Percentiles rank a stretch among this genome's conserved stretches.
phyloP scores from a whole-genome alignment of 202 grass and related monocot species.

The Panicum hallii region DNA sequence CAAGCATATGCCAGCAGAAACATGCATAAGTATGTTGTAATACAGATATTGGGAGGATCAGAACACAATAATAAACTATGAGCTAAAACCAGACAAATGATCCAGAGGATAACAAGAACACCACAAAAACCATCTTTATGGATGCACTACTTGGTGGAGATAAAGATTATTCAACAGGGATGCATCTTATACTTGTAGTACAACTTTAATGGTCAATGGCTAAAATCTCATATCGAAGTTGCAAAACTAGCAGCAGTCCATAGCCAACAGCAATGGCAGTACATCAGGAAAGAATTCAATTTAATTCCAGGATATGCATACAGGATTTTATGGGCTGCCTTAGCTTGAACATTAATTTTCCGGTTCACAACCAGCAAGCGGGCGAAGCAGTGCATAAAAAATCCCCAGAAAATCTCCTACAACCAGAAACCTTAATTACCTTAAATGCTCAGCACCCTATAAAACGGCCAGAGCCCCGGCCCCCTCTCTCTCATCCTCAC shows the following conservation, averaged over 20 bases:
- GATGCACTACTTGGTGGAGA: not conserved
- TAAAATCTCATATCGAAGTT: not conserved
- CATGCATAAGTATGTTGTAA: not conserved
- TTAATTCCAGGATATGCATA: conserved; percentile 4
- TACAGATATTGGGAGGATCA: not conserved
- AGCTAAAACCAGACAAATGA: not conserved
- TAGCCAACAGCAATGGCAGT: not conserved
- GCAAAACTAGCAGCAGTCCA: not conserved
- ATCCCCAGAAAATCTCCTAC: conserved; percentile 1
- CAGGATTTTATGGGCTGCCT: not conserved
- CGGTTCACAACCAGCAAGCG: not conserved
- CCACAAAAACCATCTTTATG: not conserved
- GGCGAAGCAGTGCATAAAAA: not conserved
- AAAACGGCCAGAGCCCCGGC: not conserved
- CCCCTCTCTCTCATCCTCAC: not conserved
- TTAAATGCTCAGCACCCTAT: conserved; percentile 3
- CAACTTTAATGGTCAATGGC: conserved; percentile 28
- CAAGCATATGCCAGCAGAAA: not conserved
- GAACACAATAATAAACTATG: not conserved
- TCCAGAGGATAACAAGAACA: not conserved
- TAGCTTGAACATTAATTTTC: conserved; percentile 5
- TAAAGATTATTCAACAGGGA: not conserved
- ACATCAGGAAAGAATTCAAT: not conserved
- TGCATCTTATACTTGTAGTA: not conserved
- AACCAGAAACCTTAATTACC: not conserved